Evolutionary conservation across 768 basidiomycete genomes (phyloP), one percentile per base, ranked within the genome.

Genomic region (Epithele typhae): DNA sequence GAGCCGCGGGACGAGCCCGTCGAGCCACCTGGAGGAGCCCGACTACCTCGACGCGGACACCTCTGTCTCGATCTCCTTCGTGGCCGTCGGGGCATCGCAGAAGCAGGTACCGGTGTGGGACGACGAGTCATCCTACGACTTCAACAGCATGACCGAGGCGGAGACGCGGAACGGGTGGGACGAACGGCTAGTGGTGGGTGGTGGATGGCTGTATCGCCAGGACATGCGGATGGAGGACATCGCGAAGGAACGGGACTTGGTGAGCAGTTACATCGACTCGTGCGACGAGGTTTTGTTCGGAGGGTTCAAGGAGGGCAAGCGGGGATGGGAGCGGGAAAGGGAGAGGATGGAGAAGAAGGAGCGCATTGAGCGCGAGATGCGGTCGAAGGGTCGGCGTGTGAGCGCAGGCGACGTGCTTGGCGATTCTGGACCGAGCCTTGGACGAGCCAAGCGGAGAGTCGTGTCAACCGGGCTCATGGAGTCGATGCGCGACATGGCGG

Each of bases 101-200:
- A 78, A 81, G 54, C 74, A 72, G 15, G 73, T 92, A 7, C 84
- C 86, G 0, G 87, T 92, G 1, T 92, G 90, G 90, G 85, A 87
- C 51, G 84, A 88, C 50, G 83, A 84, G 41, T 73, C 79, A 12
- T 76, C 65, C 25, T 56, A 62, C 32, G 64, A 75, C 27, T 61
- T 68, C 49, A 71, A 70, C 17, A 71, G 70, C 25, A 65, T 74
- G 36, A 73, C 71, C 51, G 76, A 77, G 50, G 70, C 71, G 42
- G 71, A 80, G 57, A 83, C 82, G 62, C 73, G 75, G 33, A 84
- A 87, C 52, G 68, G 73, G 15, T 92, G 90, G 90, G 90, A 92
- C 57, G 85, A 91, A 59, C 72, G 81, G 27, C 74, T 92, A 10
- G 82, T 90, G 0, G 70, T 92, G 11, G 85, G 86, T 21, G 82